Evolutionary conservation across 177 flowering plant species (phyloP), one percentile per base, ranked within the genome.

Genomic region (Vitis hybrid): DNA sequence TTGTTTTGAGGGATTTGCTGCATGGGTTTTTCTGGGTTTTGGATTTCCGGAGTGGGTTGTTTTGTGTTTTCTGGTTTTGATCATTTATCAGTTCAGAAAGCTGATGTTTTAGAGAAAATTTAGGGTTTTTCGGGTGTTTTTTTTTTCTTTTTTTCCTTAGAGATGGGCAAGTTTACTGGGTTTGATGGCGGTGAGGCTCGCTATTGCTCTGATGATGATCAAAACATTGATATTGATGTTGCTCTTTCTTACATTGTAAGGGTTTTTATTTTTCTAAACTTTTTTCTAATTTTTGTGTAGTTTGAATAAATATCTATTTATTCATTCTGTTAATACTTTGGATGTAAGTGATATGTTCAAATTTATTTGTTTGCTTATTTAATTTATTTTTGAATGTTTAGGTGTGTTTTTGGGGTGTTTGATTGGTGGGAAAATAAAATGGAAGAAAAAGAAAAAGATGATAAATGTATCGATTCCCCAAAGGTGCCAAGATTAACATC

Each of bases 1-100:
- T 46, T 9, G 13, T 60, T 60, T 60, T 60, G 63, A 60, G 63
- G 24, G 49, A 60, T 24, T 60, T 60, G 63, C 63, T 60, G 3
- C 48, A 60, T 60, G 62, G 63, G n/a, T 30, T 60, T 60, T 60
- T 60, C 63, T 60, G 63, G 63, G 63, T 60, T 60, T 60, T 60
- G 63, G 63, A 60, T 60, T 60, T 60, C 24, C 63, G 48, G 24
- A 30, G 63, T 27, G 63, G 40, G 63, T 30, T 60, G 30, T 60
- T 27, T 35, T 27, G 30, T 27, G 13, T 60, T 60, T 60, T 60
- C 48, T 60, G 49, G 24, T 57, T 17, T 21, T 12, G 30, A 21
- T 17, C 6, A 59, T 13, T 12, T 60, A 11, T 27, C 46, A 59
- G 11, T 27, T 12, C 40, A 27, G 48, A 15, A 56, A 56, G 48